Evolutionary conservation across 116 monocot genomes (phyloP), one percentile per base, ranked within the genome.

Genomic region (Phalaenopsis hybrid): DNA sequence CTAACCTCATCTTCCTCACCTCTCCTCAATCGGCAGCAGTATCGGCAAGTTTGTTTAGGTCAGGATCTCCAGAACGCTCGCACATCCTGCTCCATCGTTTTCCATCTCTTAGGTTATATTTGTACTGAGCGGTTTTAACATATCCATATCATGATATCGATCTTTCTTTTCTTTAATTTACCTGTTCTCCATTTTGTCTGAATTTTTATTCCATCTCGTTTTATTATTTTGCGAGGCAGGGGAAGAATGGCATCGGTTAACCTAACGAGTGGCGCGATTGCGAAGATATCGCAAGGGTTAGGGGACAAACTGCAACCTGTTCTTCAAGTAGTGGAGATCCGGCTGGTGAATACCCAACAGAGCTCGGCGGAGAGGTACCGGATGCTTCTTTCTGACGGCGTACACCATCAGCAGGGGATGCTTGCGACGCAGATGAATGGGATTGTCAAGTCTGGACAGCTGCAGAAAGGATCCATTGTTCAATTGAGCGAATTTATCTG

Each of bases 381-480:
- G 55, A 85, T 90, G 87, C 45, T 85, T 4, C 79, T 90, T 25
- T 83, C 87, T 12, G 90, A 90, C 34, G 87, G 90, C 34, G 75
- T 37, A 18, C 79, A 85, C 79, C 45, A 59, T 45, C 85, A 85
- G 83, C 90, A 85, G 83, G 87, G 85, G 34, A 85, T 90, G 87
- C 87, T 90, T 10, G 90, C 87, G 1, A 84, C 90, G 34, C 87
- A 87, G 85, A 83, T 90, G 87, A 87, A 87, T 72, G 50, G n/a
- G 15, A 63, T 86, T 78, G 87, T 90, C 45, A 85, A 82, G 80
- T 79, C 79, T 10, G 84, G 76, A 16, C 34, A 49, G 15, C 75
- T 87, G 52, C 74, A 44, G 67, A 84, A 84, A 50, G 81, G 84
- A 49, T 81, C 87, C 68, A 46, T 87, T 68, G 84, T 84, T 21